Base-by-base conservation (phyloP, 345 rosid genomes). In the Rhizophora apiculata region DNA sequence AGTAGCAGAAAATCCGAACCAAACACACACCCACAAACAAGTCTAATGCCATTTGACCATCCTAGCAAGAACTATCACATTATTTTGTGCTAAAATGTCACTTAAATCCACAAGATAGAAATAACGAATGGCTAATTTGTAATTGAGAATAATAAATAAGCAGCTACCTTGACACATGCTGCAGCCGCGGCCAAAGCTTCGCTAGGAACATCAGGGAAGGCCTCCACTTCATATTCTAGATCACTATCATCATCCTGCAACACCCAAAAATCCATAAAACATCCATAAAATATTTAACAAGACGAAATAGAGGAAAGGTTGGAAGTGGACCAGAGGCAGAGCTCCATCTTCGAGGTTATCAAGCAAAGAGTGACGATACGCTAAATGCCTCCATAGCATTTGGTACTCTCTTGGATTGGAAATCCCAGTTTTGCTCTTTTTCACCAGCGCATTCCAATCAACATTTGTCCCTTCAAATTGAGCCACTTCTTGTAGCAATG, bases 361-460 rank as follows among this genome's bases (percentile, higher is more conserved):
- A 6, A 64, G 68, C 68, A 95, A 79, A 10, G 76, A 13, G 7
- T 82, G 74, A 1, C 84, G 74, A 80, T 95, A 95, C 22, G 99
- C 97, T 76, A 95, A 83, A 79, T 95, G 97, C 49, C 99, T 82
- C 99, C 99, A 95, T 21, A 95, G 76, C 91, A 90, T 84, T 36
- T 71, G 79, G 49, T 54, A 76, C 60, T 76, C 79, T 57, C 79
- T 65, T 16, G 58, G 63, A 65, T 56, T 71, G 22, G 64, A 49
- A 56, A 76, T 71, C 36, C 87, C 79, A 18, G 75, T 76, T 6
- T 60, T 60, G 3, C 72, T 61, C 63, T 57, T 66, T 56, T 76
- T 66, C 34, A 34, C 79, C 20, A 76, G 61, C 26, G 75, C 75
- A 62, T 76, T 67, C 79, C 79, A 76, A 62, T 76, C 79, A 53